Evolutionary conservation across 1,139 yeast species (phyloP), one percentile per base, ranked within the genome.

Genomic region (Torulaspora pretoriensis): DNA sequence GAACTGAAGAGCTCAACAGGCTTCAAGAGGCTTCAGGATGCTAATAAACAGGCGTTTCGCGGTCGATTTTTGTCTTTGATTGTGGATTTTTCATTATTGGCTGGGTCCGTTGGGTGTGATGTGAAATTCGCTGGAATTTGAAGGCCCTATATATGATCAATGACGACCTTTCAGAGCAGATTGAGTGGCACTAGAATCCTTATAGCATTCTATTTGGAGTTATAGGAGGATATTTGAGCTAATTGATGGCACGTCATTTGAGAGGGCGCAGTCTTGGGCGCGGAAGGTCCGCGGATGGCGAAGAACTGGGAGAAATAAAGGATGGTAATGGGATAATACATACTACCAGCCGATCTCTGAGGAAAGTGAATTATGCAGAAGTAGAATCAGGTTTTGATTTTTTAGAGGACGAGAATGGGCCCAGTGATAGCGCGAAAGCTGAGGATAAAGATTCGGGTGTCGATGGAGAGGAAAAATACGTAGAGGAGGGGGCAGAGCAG

Each of bases 331-430:
- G 64, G 8, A 54, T 59, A 13, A 45, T 55, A 9, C 65, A 61
- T 37, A 61, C 65, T 2, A 57, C 64, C 3, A 38, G 59, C 8
- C 50, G 65, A 35, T 60, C 64, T 2, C 38, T 60, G 49, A 52
- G 57, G 40, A 61, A 59, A 41, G 52, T 64, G n/a, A 63, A 61
- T 33, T 64, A 64, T 35, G 68, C 69, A 2, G 66, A 60, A 37
- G 56, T 61, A 3, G 70, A 65, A 33, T 53, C 63, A 25, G 57
- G 52, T n/a, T 55, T 59, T 13, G 67, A 60, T 40, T 62, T 55
- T 41, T 48, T 63, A 12, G 66, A 61, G 7, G 62, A 58, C 10
- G 57, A 51, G 13, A 57, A 49, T 23, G 52, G 41, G 24, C 42
- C 38, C 24, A 55, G 60, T 44, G 56, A 55, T 6, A 23, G 24